Base-by-base conservation (phyloP, 495 filamentous ascomycete genomes). In the Xylaria cubensis region DNA sequence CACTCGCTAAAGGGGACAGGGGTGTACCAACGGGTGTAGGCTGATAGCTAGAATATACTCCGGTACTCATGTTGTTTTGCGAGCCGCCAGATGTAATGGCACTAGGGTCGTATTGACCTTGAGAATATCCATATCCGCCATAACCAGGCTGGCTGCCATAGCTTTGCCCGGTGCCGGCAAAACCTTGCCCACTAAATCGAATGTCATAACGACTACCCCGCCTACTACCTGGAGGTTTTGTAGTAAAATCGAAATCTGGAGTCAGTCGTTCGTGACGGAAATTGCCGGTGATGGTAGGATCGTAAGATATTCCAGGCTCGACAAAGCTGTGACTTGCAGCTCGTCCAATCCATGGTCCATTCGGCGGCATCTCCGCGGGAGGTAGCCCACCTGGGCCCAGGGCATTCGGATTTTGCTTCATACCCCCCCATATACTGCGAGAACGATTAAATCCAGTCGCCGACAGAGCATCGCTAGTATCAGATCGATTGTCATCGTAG, bases 1-100 rank as follows among this genome's bases (percentile, higher is more conserved):
- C 94, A 26, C 88, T 88, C 36, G 94, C 94, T 63, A 93, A 91
- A 4, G 95, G 93, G 19, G 95, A 97, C 24, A 98, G 88, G 5
- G 92, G 87, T 36, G 94, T 93, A 46, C 94, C 92, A 73, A 92
- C 89, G 42, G 93, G 88, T 55, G 88, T 90, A 73, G 92, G 88
- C 68, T 90, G 90, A 80, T 93, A 97, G 34, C 86, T 73, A 81
- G 85, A 80, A 77, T 89, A 90, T 69, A 88, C 72, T 50, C 86
- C 86, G 70, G 88, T 80, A 75, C 74, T 78, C 77, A 80, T 78
- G 59, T 74, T 44, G 59, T 72, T 77, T 15, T 75, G 77, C 39
- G 79, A 65, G 9, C 78, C 77, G 24, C 75, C 70, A 32, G 77
- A 17, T 72, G 80, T 80, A 67, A 74, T 75, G 26, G 71, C 51